Evolutionary conservation across 108 stramenopile species (phyloP).

Genomic region (Schizochytrium sp.): DNA sequence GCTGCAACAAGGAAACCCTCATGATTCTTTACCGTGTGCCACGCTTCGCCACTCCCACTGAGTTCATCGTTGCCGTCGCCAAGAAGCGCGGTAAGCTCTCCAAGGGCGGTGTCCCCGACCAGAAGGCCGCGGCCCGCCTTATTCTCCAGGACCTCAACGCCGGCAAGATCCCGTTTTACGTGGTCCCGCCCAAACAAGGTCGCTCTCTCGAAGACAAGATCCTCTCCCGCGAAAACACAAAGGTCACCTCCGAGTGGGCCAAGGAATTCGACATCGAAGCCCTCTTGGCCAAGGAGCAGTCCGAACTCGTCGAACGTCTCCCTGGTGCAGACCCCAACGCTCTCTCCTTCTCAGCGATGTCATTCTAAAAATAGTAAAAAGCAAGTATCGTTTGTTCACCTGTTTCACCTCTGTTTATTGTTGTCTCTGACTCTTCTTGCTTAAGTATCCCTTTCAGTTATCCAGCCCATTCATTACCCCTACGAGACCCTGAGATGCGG

Average conservation of each 20-base stretch:
- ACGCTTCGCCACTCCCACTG: conserved; percentile 86
- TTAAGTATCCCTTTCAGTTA: no score
- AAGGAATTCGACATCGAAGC: conserved; percentile 58
- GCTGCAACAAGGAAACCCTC: conserved; percentile 86
- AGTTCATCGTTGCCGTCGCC: conserved; percentile 95
- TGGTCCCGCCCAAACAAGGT: conserved; percentile 78
- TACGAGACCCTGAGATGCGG: no score
- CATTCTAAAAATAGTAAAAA: conserved; percentile 10
- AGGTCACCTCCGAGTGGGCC: conserved; percentile 47
- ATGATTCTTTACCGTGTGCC: conserved; percentile 96
- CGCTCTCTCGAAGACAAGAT: conserved; percentile 1
- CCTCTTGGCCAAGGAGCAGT: conserved; percentile 56
- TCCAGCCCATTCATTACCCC: no score
- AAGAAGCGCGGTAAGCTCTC: conserved; percentile 86
- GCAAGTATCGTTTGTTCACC: not conserved
- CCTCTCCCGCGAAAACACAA: not conserved
- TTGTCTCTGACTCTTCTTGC: no score
- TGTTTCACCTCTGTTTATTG: not conserved
- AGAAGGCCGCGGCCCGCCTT: conserved; percentile 86
- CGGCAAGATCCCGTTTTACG: conserved; percentile 94
- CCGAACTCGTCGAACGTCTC: conserved; percentile 27
- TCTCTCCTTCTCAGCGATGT: conserved; percentile 7
- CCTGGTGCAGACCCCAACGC: not conserved
- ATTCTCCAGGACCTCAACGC: conserved; percentile 97
- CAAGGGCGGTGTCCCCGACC: conserved; percentile 96